These are phyloP conservation scores for Candida sp. DNA, from an alignment of 1,139 yeast species.

Conservation along the genomic window DNA sequence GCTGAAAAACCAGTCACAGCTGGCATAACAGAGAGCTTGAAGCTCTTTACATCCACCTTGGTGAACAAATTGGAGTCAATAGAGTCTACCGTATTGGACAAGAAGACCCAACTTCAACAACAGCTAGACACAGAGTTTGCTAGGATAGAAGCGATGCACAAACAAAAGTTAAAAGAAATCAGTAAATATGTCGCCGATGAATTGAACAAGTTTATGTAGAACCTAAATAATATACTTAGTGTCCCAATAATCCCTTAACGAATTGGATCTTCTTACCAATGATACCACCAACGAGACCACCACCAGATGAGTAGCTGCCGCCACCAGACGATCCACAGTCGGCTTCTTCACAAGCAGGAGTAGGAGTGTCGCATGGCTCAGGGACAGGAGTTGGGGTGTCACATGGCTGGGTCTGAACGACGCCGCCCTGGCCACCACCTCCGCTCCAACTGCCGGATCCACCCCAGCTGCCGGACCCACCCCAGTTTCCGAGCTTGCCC, in stretches of 20 bases:
- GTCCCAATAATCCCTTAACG: constrained; percentile 1
- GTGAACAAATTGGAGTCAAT: constrained; percentile 17
- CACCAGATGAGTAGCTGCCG: neutral
- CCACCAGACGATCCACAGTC: neutral
- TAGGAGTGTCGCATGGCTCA: constrained; percentile 2
- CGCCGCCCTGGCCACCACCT: neutral
- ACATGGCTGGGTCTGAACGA: neutral
- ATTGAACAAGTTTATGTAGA: constrained; percentile 11
- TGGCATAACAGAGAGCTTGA: constrained; percentile 12
- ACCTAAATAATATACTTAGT: neutral
- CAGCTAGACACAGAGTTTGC: constrained; percentile 18
- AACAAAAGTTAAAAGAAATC: constrained; percentile 11
- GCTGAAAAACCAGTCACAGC: neutral
- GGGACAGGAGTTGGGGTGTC: too few species aligned
- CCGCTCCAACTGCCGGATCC: neutral
- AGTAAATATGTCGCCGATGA: constrained; percentile 12
- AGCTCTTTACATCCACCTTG: constrained; percentile 14
- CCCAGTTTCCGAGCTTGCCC: neutral
- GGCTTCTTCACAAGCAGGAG: neutral
- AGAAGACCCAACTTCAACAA: constrained; percentile 16
- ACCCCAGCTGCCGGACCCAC: neutral
- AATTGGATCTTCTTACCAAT: constrained; percentile 2
- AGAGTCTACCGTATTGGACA: constrained; percentile 16
- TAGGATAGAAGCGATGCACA: constrained; percentile 10
- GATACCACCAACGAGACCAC: constrained; percentile 2